These are phyloP conservation scores for Agrocybe chaxingu DNA, from an alignment of 768 basidiomycete genomes.

Conservation along the genomic window DNA sequence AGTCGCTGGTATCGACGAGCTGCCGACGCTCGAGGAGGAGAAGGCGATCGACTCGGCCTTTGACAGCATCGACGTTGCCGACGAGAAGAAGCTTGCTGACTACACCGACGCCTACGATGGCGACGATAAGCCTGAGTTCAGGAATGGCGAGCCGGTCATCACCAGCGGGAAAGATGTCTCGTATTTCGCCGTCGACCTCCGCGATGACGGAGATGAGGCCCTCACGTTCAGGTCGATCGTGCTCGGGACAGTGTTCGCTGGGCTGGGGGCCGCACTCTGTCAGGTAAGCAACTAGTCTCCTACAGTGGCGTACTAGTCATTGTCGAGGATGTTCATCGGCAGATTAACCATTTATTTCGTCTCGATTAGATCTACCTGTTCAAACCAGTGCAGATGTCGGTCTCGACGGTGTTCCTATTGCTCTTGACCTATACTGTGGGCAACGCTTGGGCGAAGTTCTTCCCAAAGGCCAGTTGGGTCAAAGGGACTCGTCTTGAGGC, in stretches of 20 bases:
- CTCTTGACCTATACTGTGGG: conserved; percentile 53
- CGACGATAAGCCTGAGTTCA: conserved; percentile 26
- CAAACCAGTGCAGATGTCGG: conserved; percentile 50
- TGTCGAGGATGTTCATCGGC: background rate
- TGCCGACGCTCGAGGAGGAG: conserved; percentile 14
- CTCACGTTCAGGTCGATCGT: conserved; percentile 54
- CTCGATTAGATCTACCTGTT: conserved; percentile 50
- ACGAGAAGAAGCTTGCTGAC: conserved; percentile 13
- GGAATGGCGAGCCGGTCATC: conserved; percentile 40
- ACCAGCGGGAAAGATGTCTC: conserved; percentile 49
- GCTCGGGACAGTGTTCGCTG: conserved; percentile 55
- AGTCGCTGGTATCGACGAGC: conserved; percentile 2
- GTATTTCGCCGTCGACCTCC: conserved; percentile 48
- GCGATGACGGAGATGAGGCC: conserved; percentile 56
- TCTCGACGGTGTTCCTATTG: conserved; percentile 56
- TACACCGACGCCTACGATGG: conserved; percentile 7
- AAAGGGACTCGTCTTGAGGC: conserved; percentile 40
- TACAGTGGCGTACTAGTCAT: background rate
- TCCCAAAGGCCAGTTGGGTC: conserved; percentile 40
- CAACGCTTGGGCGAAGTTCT: conserved; percentile 43
- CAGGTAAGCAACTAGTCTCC: conserved; percentile 36
- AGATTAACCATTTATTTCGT: conserved; percentile 3
- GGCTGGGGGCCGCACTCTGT: conserved; percentile 53
- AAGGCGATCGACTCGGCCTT: conserved; percentile 10
- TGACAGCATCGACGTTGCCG: conserved; percentile 16